Base-by-base conservation (phyloP, 768 basidiomycete species). In the Boletus barrowsii region DNA sequence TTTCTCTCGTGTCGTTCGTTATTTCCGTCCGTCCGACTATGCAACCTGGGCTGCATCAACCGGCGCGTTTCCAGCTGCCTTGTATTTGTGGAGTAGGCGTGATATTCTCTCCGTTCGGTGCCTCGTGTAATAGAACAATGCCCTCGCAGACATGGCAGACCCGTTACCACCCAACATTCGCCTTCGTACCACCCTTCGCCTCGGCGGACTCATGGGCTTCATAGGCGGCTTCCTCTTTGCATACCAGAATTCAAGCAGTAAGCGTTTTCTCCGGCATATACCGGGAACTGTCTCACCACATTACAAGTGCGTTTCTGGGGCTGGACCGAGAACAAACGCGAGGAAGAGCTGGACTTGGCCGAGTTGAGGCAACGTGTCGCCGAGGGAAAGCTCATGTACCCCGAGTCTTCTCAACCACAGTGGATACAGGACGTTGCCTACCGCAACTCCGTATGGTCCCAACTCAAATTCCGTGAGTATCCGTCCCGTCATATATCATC, bases 401-500 rank as follows among this genome's bases (percentile, higher is more conserved):
- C 95, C 55, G 79, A 86, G 65, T 92, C 90, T 11, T 78, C 81
- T 60, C 86, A 97, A 66, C 87, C 88, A 10, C 76, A 72, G 46
- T 95, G 92, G 87, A 84, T 97, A 42, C 93, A 97, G 72, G 84
- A 79, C 53, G 83, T 87, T 51, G 94, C 96, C 35, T 81, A 84
- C 71, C 79, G 89, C 62, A 98, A 98, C 76, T 95, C 92, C 11
- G 86, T 80, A 13, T 96, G 86, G 79, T 90, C 90, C n/a, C 93
- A 95, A 70, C 82, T 97, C 62, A 96, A 95, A 73, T 89, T 97
- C 68, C 80, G 90, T 90, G 69, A 70, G 86, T 78, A 42, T n/a
- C 53, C 42, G 35, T 17, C 8, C 47, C 46, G 46, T 65, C 13
- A 53, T 39, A 49, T 37, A 17, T 45, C 33, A 33, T 42, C 18